Base-by-base conservation (phyloP, 2,329 filamentous ascomycete species). In the Claviceps sp. region DNA sequence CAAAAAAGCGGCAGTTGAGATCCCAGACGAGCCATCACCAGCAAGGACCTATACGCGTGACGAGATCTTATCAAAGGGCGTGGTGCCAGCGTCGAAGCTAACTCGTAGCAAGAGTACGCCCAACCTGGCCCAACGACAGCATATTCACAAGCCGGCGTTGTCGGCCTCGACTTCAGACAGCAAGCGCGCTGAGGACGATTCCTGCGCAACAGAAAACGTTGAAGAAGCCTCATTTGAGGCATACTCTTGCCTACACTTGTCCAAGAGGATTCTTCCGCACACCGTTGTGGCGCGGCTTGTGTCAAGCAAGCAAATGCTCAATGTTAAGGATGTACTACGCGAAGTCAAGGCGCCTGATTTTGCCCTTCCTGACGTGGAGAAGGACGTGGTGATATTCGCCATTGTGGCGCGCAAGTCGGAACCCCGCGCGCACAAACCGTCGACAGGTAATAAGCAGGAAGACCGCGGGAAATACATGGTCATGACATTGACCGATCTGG, bases 391-490 rank as follows among this genome's bases (percentile, higher is more conserved):
- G 7, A 79, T 97, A 2, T 84, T 97, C 61, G 93, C 82, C 8
- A 84, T 96, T 53, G 78, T 98, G 22, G 89, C 88, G 6, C 86
- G 83, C 44, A 97, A 97, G 65, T 95, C 93, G 0, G 81, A 85
- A 0, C 89, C 93, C 0, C 82, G 81, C 42, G 63, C 71, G 1
- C 80, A 84, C 62, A 76, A 77, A 57, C 67, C 72, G 4, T 62
- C 65, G 3, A 60, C 66, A 11, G 69, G 64, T 20, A 67, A 67
- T 52, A 71, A 73, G 55, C 67, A 76, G 45, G 74, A 78, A 9
- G 77, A 83, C 51, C 74, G 77, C 20, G 84, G 85, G 48, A 96
- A 95, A 65, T 98, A 94, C 71, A 96, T 98, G 87, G 85, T 91
- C 1, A 72, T 98, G 55, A 87, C 81, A 2, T 74, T 98, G 2